Percentiles rank a stretch among this genome's conserved stretches.
These are phyloP conservation scores for Lasiosphaeriaceae sp. DNA, from an alignment of 495 filamentous ascomycete genomes.

Conservation along the genomic window DNA sequence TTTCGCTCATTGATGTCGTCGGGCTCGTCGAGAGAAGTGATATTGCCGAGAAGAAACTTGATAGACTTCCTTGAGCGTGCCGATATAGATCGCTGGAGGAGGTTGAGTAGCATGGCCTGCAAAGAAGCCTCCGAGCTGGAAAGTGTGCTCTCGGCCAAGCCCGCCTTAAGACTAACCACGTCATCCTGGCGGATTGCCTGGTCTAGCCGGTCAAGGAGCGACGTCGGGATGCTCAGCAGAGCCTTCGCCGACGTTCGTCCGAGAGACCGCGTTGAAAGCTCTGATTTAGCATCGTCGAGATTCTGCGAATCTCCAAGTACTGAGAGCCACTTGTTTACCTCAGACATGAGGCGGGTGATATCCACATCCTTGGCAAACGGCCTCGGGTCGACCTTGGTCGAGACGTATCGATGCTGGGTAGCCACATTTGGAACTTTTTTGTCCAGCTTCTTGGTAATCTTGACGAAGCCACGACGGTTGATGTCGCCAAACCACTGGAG, in stretches of 20 bases:
- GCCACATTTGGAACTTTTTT: slow-evolving; percentile 74
- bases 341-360: slow-evolving; percentile 62
- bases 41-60: slow-evolving; percentile 58
- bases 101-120: slow-evolving; percentile 65
- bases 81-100: slow-evolving; percentile 81
- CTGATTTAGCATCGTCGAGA: slow-evolving; percentile 66
- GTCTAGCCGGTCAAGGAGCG: slow-evolving; percentile 68
- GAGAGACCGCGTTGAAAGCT: slow-evolving; percentile 66
- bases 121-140: slow-evolving; percentile 48
- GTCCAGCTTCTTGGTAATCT: slow-evolving; percentile 97
- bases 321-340: slow-evolving; percentile 89
- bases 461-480: slow-evolving; percentile 89
- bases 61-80: slow-evolving; percentile 66
- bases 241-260: slow-evolving; percentile 66
- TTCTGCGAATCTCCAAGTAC: slow-evolving; percentile 67
- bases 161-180: slow-evolving; percentile 51
- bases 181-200: slow-evolving; percentile 75
- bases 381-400: slow-evolving; percentile 79
- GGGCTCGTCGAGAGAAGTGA: slow-evolving; percentile 72
- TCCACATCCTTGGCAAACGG: slow-evolving; percentile 76
- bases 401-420: slow-evolving; percentile 77
- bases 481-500: slow-evolving; percentile 98
- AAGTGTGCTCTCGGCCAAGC: slow-evolving; percentile 56
- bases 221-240: slow-evolving; percentile 63
- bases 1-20: slow-evolving; percentile 93